phyloP scores from a whole-genome alignment of 2,329 filamentous ascomycete species.

The Lachnellula subtilissima region DNA sequence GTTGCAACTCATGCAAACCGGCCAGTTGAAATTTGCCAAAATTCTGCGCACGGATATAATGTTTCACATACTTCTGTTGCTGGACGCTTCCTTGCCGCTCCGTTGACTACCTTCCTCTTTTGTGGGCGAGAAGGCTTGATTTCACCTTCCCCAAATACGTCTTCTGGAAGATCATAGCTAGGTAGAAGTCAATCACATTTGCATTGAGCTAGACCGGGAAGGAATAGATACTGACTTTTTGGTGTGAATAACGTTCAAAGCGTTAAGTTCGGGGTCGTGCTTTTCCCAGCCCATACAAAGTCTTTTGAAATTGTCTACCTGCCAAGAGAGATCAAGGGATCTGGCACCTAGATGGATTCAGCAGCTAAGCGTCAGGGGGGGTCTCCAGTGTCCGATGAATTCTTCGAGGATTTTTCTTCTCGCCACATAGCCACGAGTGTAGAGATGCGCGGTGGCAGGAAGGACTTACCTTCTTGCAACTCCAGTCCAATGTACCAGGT shows the following conservation, averaged over 20 bases:
- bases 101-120: constrained; percentile 26
- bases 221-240: constrained; percentile 62
- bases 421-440: constrained; percentile 5
- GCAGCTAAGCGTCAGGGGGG: constrained; percentile 25
- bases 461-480: constrained; percentile 61
- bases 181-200: constrained; percentile 21
- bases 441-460: background rate
- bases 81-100: constrained; percentile 26
- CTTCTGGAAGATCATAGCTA: constrained; percentile 82
- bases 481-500: constrained; percentile 93
- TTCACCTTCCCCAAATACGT: constrained; percentile 83
- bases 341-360: constrained; percentile 53
- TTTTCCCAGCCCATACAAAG: constrained; percentile 71
- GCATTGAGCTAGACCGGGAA: background rate
- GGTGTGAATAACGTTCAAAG: constrained; percentile 67
- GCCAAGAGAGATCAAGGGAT: constrained; percentile 71
- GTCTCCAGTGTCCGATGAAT: background rate
- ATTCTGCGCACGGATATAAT: constrained; percentile 4
- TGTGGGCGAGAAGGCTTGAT: constrained; percentile 48
- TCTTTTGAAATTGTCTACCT: constrained; percentile 83
- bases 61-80: constrained; percentile 29
- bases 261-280: constrained; percentile 71
- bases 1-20: constrained; percentile 1
- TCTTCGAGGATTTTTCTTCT: constrained; percentile 4
- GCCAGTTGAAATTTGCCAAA: constrained; percentile 9